Evolutionary conservation across 1,284 basidiomycete genomes (phyloP).

Genomic region (Xerocomus nothofagi): DNA sequence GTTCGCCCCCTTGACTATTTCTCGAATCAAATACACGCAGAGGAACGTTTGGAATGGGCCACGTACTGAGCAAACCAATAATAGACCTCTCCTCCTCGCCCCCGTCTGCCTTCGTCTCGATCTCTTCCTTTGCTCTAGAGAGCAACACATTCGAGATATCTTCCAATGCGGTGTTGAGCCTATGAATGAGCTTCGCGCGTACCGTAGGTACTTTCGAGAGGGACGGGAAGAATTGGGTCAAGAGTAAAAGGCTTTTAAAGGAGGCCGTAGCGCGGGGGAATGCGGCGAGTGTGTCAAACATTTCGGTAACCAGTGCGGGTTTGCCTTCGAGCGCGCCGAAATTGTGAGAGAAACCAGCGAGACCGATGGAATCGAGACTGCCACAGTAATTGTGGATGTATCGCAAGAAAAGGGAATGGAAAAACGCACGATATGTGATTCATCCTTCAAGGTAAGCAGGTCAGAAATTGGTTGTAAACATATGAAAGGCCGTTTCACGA

Average conservation of each 20-base stretch:
- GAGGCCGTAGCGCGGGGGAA: conserved; percentile 26
- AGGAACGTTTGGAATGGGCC: fast-evolving
- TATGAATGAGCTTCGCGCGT: conserved; percentile 35
- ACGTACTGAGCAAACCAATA: conserved; percentile 35
- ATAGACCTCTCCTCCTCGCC: conserved; percentile 48
- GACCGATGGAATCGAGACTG: background rate
- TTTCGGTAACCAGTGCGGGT: conserved; percentile 37
- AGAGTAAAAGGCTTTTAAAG: conserved; percentile 38
- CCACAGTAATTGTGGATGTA: background rate
- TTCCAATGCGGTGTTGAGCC: conserved; percentile 41
- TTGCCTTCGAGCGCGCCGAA: background rate
- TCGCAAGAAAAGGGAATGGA: background rate
- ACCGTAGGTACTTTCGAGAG: conserved; percentile 44
- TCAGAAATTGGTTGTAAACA: background rate
- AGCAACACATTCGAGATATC: conserved; percentile 49
- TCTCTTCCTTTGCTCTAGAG: conserved; percentile 41
- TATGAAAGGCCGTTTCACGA: background rate
- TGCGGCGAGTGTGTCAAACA: conserved; percentile 40
- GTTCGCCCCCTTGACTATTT: conserved; percentile 38
- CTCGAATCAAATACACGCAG: background rate
- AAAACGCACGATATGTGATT: conserved; percentile 45
- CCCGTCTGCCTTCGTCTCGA: conserved; percentile 31
- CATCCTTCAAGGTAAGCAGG: conserved; percentile 37
- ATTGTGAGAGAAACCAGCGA: background rate
- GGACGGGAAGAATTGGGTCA: conserved; percentile 44